phyloP scores from a whole-genome alignment of 2,329 filamentous ascomycete species.

The Penicillium freii region DNA sequence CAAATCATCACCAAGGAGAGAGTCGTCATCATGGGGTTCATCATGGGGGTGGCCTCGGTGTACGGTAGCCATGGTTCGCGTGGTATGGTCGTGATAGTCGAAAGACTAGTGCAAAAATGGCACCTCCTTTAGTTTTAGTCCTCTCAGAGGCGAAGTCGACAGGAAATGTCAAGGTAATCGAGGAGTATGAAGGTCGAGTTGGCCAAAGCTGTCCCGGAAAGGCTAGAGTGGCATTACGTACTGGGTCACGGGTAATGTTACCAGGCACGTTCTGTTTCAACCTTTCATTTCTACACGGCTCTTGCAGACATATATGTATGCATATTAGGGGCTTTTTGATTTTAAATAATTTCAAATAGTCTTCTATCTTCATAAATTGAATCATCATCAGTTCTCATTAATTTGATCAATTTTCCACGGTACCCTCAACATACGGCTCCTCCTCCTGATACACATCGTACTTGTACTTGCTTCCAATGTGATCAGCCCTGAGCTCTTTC shows the following conservation, averaged over 20 bases:
- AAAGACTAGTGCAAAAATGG: slow-evolving; percentile 14
- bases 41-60: slow-evolving; percentile 50
- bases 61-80: slow-evolving; percentile 37
- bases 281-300: background rate
- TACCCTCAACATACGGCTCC: slow-evolving; percentile 30
- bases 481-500: slow-evolving; percentile 56
- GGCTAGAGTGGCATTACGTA: slow-evolving; percentile 44
- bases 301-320: background rate
- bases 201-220: slow-evolving; percentile 32
- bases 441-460: slow-evolving; percentile 63
- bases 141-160: slow-evolving; percentile 7
- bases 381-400: background rate
- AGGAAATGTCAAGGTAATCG: slow-evolving; percentile 6
- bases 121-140: slow-evolving; percentile 7
- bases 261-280: slow-evolving; percentile 7
- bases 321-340: background rate
- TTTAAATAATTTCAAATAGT: background rate
- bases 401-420: background rate
- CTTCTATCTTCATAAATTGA: background rate
- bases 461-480: slow-evolving; percentile 59
- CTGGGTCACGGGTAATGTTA: slow-evolving; percentile 18
- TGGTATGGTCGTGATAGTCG: slow-evolving; percentile 4
- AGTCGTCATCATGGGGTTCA: slow-evolving; percentile 61
- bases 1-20: slow-evolving; percentile 66
- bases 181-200: slow-evolving; percentile 16